phyloP scores from a whole-genome alignment of 495 filamentous ascomycete genomes.

The Pyrenula aspistea region DNA sequence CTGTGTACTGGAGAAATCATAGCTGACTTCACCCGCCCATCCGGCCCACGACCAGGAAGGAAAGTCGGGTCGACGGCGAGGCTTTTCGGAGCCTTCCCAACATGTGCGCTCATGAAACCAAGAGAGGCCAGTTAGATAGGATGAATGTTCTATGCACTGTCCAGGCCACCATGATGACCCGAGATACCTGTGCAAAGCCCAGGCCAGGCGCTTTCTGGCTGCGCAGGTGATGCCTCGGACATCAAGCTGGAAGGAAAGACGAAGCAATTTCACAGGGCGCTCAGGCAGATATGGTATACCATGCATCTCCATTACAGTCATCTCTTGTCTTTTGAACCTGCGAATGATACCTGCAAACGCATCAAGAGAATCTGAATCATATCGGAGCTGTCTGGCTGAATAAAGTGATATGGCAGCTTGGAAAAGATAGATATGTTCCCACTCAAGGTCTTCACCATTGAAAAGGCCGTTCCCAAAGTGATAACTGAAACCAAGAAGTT shows the following conservation, averaged over 20 bases:
- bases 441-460: background rate
- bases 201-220: too few relatives aligned
- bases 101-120: background rate
- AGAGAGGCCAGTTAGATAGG: background rate
- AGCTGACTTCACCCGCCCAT: conserved; percentile 5
- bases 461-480: background rate
- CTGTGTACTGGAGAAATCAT: background rate
- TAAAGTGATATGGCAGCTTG: background rate
- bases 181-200: too few relatives aligned
- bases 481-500: background rate
- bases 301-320: background rate
- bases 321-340: background rate
- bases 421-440: background rate
- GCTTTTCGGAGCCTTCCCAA: conserved; percentile 16
- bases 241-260: too few relatives aligned
- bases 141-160: too few relatives aligned
- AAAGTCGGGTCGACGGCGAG: conserved; percentile 9
- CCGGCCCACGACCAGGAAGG: conserved; percentile 17
- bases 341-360: background rate
- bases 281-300: background rate
- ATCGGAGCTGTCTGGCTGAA: background rate
- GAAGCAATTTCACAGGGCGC: background rate
- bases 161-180: background rate
- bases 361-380: conserved; percentile 1
- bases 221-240: too few relatives aligned